Conservation (phyloP, 441 rosid species). For the Populus hybrid region DNA sequence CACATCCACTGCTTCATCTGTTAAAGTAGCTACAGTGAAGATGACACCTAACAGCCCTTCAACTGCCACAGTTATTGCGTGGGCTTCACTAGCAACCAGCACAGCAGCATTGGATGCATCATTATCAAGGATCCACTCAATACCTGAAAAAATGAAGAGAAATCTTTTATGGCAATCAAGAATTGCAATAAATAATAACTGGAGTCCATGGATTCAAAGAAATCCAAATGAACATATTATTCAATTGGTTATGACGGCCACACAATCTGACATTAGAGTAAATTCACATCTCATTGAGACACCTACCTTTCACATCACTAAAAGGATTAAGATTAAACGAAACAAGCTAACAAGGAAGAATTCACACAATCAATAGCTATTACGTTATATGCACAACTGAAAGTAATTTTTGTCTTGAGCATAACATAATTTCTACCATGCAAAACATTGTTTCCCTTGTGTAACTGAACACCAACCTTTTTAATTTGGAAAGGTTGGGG, state of each 20-base stretch:
- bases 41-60: conserved; percentile 98
- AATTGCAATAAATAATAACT: conserved; percentile 15
- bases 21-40: conserved; percentile 96
- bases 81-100: conserved; percentile 99
- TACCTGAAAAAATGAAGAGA: conserved; percentile 49
- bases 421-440: not conserved
- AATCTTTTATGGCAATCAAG: conserved; percentile 14
- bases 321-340: not conserved
- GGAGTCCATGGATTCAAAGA: conserved; percentile 7
- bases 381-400: not conserved
- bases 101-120: conserved; percentile 99
- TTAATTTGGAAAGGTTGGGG: not conserved
- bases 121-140: conserved; percentile 99
- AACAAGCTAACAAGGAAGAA: not conserved
- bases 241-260: not conserved
- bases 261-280: not conserved
- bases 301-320: not conserved
- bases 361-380: not conserved
- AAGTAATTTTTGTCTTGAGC: not conserved
- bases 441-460: not conserved
- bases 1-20: conserved; percentile 91
- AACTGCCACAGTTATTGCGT: conserved; percentile 94
- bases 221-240: not conserved
- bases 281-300: not conserved
- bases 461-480: not conserved